A percentile compares a stretch with the other conserved stretches of the same genome.
Conservation (phyloP, 495 filamentous ascomycete genomes). For the Penicillium paradoxum region DNA sequence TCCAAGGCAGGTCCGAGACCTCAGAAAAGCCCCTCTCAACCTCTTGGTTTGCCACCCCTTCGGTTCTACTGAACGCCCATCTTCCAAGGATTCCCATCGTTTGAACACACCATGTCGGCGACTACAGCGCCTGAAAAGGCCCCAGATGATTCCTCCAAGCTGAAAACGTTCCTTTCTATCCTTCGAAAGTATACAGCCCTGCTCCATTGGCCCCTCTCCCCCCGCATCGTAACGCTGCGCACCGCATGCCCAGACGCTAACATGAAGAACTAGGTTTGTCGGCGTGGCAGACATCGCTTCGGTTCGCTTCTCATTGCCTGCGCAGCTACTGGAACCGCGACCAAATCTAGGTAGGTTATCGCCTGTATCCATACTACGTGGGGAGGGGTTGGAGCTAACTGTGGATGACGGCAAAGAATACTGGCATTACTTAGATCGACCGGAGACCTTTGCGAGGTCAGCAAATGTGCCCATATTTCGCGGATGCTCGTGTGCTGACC, state of each 20-base stretch:
- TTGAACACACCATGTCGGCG: slow-evolving; percentile 28
- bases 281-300: slow-evolving; percentile 93
- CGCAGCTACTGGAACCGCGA: slow-evolving; percentile 89
- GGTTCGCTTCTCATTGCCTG: slow-evolving; percentile 91
- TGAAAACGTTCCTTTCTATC: slow-evolving; percentile 78
- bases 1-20: background rate
- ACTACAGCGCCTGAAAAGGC: slow-evolving; percentile 52
- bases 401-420: slow-evolving; percentile 59
- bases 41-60: slow-evolving; percentile 12
- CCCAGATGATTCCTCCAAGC: slow-evolving; percentile 75
- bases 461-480: slow-evolving; percentile 20
- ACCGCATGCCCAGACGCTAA: slow-evolving; percentile 16
- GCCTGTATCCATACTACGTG: background rate
- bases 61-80: slow-evolving; percentile 1
- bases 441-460: slow-evolving; percentile 84
- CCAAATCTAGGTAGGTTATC: slow-evolving; percentile 71
- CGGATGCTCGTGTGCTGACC: slow-evolving; percentile 34
- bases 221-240: background rate
- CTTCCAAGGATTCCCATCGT: slow-evolving; percentile 4
- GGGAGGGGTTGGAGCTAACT: slow-evolving; percentile 14
- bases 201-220: background rate
- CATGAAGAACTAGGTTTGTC: slow-evolving; percentile 60
- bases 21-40: slow-evolving; percentile 15
- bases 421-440: slow-evolving; percentile 96
- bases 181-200: slow-evolving; percentile 61